phyloP scores from a whole-genome alignment of 176 grass and related monocot genomes.

The Aegilops longissima region DNA sequence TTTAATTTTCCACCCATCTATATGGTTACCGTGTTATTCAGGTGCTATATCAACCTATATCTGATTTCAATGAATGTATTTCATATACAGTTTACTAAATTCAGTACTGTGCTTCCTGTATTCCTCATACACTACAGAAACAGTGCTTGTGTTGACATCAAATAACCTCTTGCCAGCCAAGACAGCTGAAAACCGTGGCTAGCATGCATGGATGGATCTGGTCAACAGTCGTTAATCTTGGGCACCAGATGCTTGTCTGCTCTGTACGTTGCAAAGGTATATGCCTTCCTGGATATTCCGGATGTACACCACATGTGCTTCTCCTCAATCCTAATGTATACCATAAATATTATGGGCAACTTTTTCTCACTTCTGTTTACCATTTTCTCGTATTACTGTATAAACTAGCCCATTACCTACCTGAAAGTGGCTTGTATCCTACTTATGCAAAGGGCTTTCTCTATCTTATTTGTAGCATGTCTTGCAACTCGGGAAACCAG shows the following conservation, averaged over 20 bases:
- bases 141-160: constrained; percentile 72
- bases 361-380: no score
- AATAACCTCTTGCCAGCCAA: constrained; percentile 60
- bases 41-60: constrained; percentile 31
- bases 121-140: constrained; percentile 60
- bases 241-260: constrained; percentile 94
- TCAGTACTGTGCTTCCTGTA: constrained; percentile 74
- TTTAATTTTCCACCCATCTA: constrained; percentile 80
- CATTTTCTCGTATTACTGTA: no score
- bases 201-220: constrained; percentile 87
- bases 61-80: background rate
- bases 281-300: constrained; percentile 75
- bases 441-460: background rate
- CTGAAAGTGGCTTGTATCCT: background rate
- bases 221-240: constrained; percentile 97
- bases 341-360: no score
- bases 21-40: constrained; percentile 90
- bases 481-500: no score
- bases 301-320: constrained; percentile 93
- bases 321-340: constrained; percentile 36
- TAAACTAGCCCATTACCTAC: background rate
- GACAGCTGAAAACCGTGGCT: constrained; percentile 71
- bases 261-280: constrained; percentile 60
- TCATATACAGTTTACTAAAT: background rate
- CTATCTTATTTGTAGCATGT: no score